phyloP scores from a whole-genome alignment of 768 basidiomycete species.

The Tephrocybe sp. region DNA sequence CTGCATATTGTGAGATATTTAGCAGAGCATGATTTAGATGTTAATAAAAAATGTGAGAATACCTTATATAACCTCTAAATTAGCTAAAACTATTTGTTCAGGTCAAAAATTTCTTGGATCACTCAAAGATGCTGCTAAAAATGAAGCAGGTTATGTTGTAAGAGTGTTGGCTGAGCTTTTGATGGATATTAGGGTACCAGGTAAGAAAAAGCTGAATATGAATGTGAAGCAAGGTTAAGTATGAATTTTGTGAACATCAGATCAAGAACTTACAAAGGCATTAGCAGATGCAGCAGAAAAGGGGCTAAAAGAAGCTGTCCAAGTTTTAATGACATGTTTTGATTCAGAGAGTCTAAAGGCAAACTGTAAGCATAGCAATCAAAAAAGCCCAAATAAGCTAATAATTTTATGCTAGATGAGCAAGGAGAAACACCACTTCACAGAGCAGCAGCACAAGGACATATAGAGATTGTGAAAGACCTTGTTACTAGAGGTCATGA shows the following conservation, averaged over 20 bases:
- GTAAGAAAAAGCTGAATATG: not conserved
- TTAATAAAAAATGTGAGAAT: not conserved
- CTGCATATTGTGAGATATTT: not conserved
- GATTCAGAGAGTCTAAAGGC: not conserved
- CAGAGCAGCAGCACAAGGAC: not conserved
- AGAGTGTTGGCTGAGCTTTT: not conserved
- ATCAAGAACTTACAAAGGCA: not conserved
- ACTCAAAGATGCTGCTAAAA: not conserved
- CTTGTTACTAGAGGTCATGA: not conserved
- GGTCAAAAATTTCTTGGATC: not conserved
- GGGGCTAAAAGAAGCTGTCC: not conserved
- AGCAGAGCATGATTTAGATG: not conserved
- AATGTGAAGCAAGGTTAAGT: not conserved
- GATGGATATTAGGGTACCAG: not conserved
- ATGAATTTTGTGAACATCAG: not conserved
- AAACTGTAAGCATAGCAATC: not conserved
- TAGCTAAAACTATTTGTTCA: not conserved
- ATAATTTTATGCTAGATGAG: not conserved
- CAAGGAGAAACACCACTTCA: not conserved
- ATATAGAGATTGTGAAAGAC: not conserved
- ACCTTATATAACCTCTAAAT: not conserved
- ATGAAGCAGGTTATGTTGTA: not conserved
- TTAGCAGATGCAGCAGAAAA: not conserved
- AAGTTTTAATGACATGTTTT: not conserved
- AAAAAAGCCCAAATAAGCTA: not conserved